Evolutionary conservation across 768 basidiomycete genomes (phyloP), one percentile per base, ranked within the genome.

Genomic region (Russula compacta): DNA sequence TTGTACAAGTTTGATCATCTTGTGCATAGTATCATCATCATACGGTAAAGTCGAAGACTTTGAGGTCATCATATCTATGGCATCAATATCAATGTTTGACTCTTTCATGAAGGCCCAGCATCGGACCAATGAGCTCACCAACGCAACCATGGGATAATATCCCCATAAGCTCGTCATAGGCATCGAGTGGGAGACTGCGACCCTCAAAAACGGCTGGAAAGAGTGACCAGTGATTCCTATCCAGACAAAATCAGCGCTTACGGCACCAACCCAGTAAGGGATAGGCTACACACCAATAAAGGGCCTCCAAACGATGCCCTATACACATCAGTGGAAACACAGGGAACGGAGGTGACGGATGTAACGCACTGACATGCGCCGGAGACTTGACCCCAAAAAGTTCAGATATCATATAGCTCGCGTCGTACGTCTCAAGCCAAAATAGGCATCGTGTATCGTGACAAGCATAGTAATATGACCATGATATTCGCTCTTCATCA

Each of bases 381-480:
- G 39, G 51, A 10, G 50, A 47, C 4, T 42, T 58, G 21, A 56
- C 66, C 6, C 63, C 67, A 14, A 5, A 33, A 47, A 58, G 9
- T 57, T 51, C 19, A 40, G 10, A 69, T 68, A 75, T 56, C 33
- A 83, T 66, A 6, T 70, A 55, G 0, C 60, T 43, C 0, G 77
- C 74, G 0, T 76, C 67, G 59, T 75, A 79, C 0, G 73, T 64
- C 49, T 83, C 76, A 43, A 84, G 57, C 76, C 80, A 86, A 63
- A 85, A 85, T 9, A 85, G 69, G 19, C 71, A 67, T 24, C 79
- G 75, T 0, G 69, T 68, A 5, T 64, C n/a, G 47, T 82, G 81
- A 61, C 82, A 74, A 35, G 76, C 80, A 54, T 79, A 81, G 65
- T 83, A 83, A 66, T 83, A 83, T 61, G 75, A 56, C 65, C 69